These are phyloP conservation scores for Phyllosticta paracitricarpa DNA, from an alignment of 2,329 filamentous ascomycete genomes.

Conservation along the genomic window DNA sequence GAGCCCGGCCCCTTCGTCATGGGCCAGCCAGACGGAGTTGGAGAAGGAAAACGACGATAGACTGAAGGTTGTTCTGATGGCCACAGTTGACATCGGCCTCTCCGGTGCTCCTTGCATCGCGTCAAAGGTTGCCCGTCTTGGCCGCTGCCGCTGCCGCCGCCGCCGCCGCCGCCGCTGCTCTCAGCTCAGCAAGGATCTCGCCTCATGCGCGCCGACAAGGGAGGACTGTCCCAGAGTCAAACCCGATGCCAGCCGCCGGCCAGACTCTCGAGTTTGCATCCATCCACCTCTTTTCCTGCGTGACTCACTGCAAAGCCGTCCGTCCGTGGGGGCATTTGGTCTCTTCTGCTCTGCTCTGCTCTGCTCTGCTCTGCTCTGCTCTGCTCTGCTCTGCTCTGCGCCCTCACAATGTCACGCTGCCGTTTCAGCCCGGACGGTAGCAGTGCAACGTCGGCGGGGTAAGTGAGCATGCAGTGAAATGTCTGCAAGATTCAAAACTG, in stretches of 20 bases:
- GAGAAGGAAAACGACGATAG: background rate
- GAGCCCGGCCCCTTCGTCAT: constrained; percentile 3
- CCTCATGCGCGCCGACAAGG: background rate
- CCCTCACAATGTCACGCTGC: background rate
- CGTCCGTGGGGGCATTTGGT: background rate
- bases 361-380: background rate
- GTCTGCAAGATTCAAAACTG: background rate
- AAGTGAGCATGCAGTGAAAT: background rate
- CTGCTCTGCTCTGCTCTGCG: background rate
- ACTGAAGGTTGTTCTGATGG: background rate
- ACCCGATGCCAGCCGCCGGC: constrained; percentile 5
- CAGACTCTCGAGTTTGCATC: background rate
- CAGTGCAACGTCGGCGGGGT: background rate
- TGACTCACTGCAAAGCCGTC: background rate
- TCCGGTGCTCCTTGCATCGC: constrained; percentile 9
- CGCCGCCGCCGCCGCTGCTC: background rate
- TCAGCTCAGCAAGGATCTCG: constrained; percentile 9
- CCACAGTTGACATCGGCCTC: constrained; percentile 4
- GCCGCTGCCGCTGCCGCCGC: background rate
- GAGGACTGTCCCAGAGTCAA: background rate
- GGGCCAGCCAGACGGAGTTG: background rate
- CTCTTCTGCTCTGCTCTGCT: background rate
- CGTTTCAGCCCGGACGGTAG: background rate
- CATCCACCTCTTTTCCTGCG: background rate
- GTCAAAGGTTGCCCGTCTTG: constrained; percentile 1